Base-by-base conservation (phyloP, 192 early-diverging fungal species). In the Mortierella alpina region DNA sequence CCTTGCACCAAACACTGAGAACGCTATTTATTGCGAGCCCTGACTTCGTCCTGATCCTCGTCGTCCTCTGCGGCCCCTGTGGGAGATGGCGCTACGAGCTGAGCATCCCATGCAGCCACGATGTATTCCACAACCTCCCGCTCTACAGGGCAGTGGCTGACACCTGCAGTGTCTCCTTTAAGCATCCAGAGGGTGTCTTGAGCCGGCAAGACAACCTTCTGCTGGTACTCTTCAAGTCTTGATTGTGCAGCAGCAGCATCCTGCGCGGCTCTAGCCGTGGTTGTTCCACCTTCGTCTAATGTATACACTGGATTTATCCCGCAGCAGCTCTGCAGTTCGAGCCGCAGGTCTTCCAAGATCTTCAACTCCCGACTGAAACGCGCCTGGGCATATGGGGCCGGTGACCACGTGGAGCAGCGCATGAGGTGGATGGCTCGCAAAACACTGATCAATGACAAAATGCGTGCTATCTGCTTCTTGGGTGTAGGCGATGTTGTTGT, bases 391-490 rank as follows among this genome's bases (percentile, higher is more conserved):
- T 72, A 80, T 59, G 40, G 40, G 6, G 68, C 70, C 9, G 53
- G 47, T 8, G 77, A 57, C 77, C 77, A 80, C 4, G 49, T 63
- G 1, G 77, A 80, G 7, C 44, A 50, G 17, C 59, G 51, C 77
- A 80, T 80, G 17, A 80, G 40, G 52, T 80, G 66, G 23, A 70
- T 56, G 0, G 77, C 77, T 7, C 70, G 48, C 31, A 80, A 41
- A n/a, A 72, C 45, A 47, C 74, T 49, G 45, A 76, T 69, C 18
- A 76, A 23, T 15, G 77, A 68, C 52, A 79, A 56, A 17, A 58
- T 46, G 41, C 17, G 15, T 14, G 44, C 20, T 17, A 46, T 49
- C 50, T 41, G 13, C 17, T 39, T 50, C 58, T 42, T 59, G 39
- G 58, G 52, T 53, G 52, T 31, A 31, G 31, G 31, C 31, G 52